Base-by-base conservation (phyloP, 179 eudicot genomes). In the Spinacia oleracea region DNA sequence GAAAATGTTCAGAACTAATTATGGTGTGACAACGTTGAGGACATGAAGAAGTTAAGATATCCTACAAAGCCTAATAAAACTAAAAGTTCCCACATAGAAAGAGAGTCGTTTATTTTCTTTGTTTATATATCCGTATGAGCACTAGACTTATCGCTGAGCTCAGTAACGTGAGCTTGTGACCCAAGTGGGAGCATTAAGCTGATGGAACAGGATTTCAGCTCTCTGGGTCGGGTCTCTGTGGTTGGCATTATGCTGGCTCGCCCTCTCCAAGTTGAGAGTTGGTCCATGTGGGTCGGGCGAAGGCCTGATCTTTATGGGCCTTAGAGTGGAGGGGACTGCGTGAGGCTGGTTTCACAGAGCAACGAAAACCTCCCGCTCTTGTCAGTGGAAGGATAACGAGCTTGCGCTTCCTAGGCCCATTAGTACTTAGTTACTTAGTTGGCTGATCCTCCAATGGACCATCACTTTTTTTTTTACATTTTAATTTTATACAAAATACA, bases 211-310 rank as follows among this genome's bases (percentile, higher is more conserved):
- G 29, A 1, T 23, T 23, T 4, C 62, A 23, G 62, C 12, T 3
- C 6, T 3, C 0, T 7, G 31, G 31, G 62, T 58, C 62, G 62
- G 62, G 14, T n/a, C n/a, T 58, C 29, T 0, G 31, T 3, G 10
- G 62, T 58, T 23, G 62, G 62, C 62, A 58, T 21, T 0, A 23
- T 58, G 62, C 31, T n/a, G 12, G 62, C 62, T 51, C 29, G 62
- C 68, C 68, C 68, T 63, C 2, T 59, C 65, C 65, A 59, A 59
- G 65, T 59, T 59, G 34, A 27, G 65, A 59, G 65, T 25, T 59
- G 68, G 8, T 7, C 10, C 42, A 63, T 63, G 68, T 14, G 34
- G 65, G 8, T 31, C 15, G 40, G 68, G 40, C 68, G 68, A 63
- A 63, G 68, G 64, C 23, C 64, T 10, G 31, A 25, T 8, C 23